Base-by-base conservation (phyloP, 768 basidiomycete species). In the Calocera cornea region DNA sequence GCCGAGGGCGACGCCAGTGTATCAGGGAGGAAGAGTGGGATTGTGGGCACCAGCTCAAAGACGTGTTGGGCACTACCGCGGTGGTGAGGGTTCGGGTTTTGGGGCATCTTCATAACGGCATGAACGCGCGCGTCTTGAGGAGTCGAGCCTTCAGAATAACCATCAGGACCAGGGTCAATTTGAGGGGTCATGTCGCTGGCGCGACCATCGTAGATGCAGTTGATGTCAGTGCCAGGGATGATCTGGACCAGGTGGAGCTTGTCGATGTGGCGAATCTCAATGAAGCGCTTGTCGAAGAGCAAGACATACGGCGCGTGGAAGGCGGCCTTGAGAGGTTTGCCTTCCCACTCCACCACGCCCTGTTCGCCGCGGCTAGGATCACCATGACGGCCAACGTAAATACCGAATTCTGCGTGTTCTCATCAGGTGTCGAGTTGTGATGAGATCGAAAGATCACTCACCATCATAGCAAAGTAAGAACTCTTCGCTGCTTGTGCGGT, bases 311-410 rank as follows among this genome's bases (percentile, higher is more conserved):
- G 94, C 50, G 87, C 84, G 74, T 95, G 93, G 78, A 91, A 87
- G 1, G 92, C 92, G 27, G 91, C 91, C 34, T 86, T 86, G 70
- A 94, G 91, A 0, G 91, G 92, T 0, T 84, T 88, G 19, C 93
- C 92, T 76, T 98, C 95, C 92, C 93, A 98, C 76, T 98, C 95
- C 66, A 97, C 88, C 2, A 86, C 86, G 22, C 84, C 83, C 19
- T 83, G 79, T 5, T 78, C 72, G 33, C 73, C 71, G 34, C 91
- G 85, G 71, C 86, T 89, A 0, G 91, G 90, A 66, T 88, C 86
- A n/a, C 95, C 95, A 68, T 93, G 90, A 40, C 90, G 87, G 76
- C 95, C 87, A 33, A 97, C 93, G 72, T 90, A 95, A 41, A 97
- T 82, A 12, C 93, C 94, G 69, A 97, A 95, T 76, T 93, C 91